phyloP scores from a whole-genome alignment of 208 protist species.

The Leishmania mexicana region DNA sequence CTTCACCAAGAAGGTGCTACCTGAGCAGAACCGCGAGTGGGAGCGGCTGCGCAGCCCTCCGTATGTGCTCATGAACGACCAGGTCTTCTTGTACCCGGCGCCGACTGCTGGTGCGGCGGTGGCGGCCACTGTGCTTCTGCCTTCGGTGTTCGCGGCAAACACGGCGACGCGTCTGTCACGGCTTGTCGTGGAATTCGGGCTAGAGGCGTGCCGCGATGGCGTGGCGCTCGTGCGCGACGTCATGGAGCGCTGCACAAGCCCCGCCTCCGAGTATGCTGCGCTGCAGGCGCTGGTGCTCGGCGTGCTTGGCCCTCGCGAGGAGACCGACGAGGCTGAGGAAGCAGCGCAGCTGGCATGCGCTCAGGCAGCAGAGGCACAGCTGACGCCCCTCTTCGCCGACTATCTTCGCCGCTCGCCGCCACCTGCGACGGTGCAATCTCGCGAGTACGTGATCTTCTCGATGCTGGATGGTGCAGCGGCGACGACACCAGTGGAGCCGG shows the following conservation, averaged over 20 bases:
- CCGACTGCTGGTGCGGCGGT: neutral
- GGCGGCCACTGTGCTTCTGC: neutral
- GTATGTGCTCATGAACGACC: constrained; percentile 73
- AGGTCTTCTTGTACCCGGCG: constrained; percentile 53
- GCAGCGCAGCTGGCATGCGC: constrained; percentile 9
- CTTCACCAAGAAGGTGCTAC: constrained; percentile 60
- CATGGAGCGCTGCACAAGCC: constrained; percentile 65
- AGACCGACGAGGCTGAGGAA: constrained; percentile 22
- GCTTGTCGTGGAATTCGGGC: constrained; percentile 75
- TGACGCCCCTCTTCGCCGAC: constrained; percentile 19
- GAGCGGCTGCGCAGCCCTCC: constrained; percentile 67
- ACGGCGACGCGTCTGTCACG: constrained; percentile 45
- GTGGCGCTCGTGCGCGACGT: constrained; percentile 61
- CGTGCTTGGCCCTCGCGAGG: constrained; percentile 9
- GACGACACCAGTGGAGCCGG: neutral
- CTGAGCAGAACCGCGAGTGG: constrained; percentile 50
- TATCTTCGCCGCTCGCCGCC: constrained; percentile 4
- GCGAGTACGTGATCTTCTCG: constrained; percentile 56
- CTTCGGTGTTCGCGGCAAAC: constrained; percentile 29
- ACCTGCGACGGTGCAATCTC: neutral
- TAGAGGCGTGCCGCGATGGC: constrained; percentile 76
- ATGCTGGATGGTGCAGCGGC: constrained; percentile 35
- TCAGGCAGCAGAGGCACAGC: constrained; percentile 8
- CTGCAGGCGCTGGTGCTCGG: constrained; percentile 72
- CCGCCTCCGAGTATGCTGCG: constrained; percentile 63